phyloP scores from a whole-genome alignment of 2,329 filamentous ascomycete species.

The Mollisia scopiformis region DNA sequence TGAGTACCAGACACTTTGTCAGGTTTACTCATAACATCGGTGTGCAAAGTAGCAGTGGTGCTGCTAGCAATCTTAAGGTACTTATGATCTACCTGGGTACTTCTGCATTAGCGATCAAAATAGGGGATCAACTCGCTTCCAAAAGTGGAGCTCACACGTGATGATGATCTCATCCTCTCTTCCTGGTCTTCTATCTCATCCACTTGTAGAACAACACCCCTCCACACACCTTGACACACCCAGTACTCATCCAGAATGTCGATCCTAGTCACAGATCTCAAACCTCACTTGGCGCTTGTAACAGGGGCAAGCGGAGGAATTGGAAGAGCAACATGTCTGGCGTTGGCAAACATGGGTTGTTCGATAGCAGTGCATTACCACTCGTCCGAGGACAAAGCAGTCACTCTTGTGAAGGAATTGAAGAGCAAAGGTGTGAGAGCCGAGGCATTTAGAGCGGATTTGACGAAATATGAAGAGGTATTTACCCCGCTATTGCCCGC shows the following conservation, averaged over 20 bases:
- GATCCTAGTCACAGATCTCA: slow-evolving; percentile 20
- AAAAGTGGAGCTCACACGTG: no score
- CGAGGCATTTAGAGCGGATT: slow-evolving; percentile 40
- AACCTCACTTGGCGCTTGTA: slow-evolving; percentile 36
- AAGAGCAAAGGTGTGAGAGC: slow-evolving; percentile 36
- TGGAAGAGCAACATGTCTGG: slow-evolving; percentile 43
- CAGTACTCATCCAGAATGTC: slow-evolving; percentile 5
- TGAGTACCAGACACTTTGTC: no score
- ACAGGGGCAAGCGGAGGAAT: slow-evolving; percentile 49
- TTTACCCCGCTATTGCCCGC: slow-evolving; percentile 9
- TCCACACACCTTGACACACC: neutral
- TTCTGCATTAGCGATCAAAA: no score
- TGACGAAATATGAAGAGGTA: slow-evolving; percentile 38
- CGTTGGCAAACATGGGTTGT: slow-evolving; percentile 44
- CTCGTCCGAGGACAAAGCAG: slow-evolving; percentile 31
- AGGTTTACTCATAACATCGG: no score
- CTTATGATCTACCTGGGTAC: no score
- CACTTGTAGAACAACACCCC: neutral
- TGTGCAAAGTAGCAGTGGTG: no score
- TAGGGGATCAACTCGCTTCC: no score
- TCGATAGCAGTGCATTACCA: slow-evolving; percentile 48
- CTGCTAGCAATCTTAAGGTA: no score
- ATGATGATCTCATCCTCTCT: neutral
- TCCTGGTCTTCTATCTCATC: neutral
- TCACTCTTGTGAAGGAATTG: slow-evolving; percentile 32